phyloP scores from a whole-genome alignment of 179 eudicot species.

The Patellifolia procumbens region DNA sequence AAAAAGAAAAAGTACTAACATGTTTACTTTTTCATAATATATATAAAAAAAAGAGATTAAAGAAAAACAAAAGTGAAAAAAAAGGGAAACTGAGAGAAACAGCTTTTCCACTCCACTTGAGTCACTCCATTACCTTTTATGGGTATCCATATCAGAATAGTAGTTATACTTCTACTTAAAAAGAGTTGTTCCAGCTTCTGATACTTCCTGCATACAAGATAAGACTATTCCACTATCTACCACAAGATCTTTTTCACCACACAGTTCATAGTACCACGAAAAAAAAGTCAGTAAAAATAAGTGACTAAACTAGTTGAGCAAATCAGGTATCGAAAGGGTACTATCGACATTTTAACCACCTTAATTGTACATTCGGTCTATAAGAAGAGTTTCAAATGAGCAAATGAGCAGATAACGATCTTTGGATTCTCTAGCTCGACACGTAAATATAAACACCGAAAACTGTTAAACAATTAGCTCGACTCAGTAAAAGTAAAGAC shows the following conservation, averaged over 20 bases:
- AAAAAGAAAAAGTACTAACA: background rate
- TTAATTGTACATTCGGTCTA: no score
- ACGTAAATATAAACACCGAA: background rate
- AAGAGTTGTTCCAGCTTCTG: constrained; percentile 25
- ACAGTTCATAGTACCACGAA: background rate
- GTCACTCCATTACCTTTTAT: constrained; percentile 30
- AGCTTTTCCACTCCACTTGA: constrained; percentile 35
- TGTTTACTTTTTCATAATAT: background rate
- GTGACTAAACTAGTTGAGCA: no score
- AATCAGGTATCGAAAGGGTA: no score
- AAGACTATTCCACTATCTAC: constrained; percentile 16
- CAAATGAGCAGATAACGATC: no score
- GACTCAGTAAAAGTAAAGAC: background rate
- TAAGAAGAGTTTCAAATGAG: no score
- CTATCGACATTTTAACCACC: no score
- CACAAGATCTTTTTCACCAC: background rate
- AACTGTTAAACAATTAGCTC: background rate
- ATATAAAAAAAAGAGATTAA: background rate
- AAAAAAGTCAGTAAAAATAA: background rate
- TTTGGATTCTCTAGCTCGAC: no score
- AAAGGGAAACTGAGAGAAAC: constrained; percentile 22
- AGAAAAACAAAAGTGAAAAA: constrained; percentile 1
- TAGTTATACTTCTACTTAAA: constrained; percentile 13
- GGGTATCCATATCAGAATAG: constrained; percentile 19
- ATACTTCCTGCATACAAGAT: constrained; percentile 17